phyloP scores from a whole-genome alignment of 306 rosid genomes.

The Pachyrhizus erosus region DNA sequence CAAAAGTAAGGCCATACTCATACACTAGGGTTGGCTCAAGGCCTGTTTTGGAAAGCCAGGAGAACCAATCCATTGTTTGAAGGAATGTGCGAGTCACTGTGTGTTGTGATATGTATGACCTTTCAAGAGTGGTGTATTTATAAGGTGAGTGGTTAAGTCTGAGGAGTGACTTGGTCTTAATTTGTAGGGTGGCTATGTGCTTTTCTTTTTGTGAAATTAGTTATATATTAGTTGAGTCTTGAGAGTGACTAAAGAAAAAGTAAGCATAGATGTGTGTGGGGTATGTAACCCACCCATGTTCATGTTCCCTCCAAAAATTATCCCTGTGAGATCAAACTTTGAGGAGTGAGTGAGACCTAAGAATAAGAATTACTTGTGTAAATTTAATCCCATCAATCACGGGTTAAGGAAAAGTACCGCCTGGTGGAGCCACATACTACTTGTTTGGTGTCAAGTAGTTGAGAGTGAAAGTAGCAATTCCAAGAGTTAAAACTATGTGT shows the following conservation, averaged over 20 bases:
- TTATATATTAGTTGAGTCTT: slow-evolving; percentile 57
- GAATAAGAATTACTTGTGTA: slow-evolving; percentile 49
- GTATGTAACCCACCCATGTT: slow-evolving; percentile 55
- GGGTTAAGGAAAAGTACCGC: slow-evolving; percentile 47
- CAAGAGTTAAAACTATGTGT: slow-evolving; percentile 22
- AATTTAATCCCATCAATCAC: slow-evolving; percentile 68
- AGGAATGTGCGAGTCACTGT: slow-evolving; percentile 20
- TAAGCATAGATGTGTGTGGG: slow-evolving; percentile 52
- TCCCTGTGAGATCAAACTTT: slow-evolving; percentile 33
- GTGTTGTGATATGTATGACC: slow-evolving; percentile 26
- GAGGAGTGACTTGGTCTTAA: slow-evolving; percentile 36
- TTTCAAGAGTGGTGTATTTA: slow-evolving; percentile 19
- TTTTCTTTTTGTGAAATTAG: slow-evolving; percentile 30
- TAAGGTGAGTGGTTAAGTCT: slow-evolving; percentile 42
- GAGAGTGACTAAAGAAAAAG: slow-evolving; percentile 65
- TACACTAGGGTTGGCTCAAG: slow-evolving; percentile 82
- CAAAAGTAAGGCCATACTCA: slow-evolving; percentile 80
- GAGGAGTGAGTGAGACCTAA: slow-evolving; percentile 50
- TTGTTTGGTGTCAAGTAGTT: slow-evolving; percentile 42
- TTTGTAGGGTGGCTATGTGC: neutral
- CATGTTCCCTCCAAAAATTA: slow-evolving; percentile 61
- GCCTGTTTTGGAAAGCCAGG: slow-evolving; percentile 84
- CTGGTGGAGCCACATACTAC: slow-evolving; percentile 39
- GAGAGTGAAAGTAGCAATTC: slow-evolving; percentile 41
- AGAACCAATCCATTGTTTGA: slow-evolving; percentile 90